Evolutionary conservation across 371 early-diverging fungal genomes (phyloP), one percentile per base, ranked within the genome.

Genomic region (Mucor racemosus): DNA sequence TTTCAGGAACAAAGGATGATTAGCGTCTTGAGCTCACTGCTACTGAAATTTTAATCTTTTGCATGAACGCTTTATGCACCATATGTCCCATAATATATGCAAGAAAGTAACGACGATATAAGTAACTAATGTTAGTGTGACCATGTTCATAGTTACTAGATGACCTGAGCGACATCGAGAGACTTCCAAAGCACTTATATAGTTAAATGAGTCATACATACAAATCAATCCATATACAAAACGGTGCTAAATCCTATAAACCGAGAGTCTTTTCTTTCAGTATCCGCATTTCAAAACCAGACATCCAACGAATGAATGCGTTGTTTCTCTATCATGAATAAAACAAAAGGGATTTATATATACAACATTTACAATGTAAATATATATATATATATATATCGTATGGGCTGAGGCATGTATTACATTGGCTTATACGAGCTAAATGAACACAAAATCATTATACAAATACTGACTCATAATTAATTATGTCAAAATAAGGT

Each of bases 401-500:
- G 19, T 9, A 8, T 17, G 50, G 0, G 1, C 11, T 11, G 8
- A 26, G 9, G 7, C 10, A 21, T 26, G 44, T 26, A 50, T 50
- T 11, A 26, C 50, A 50, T 50, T 50, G 50, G 26, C 50, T 50
- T 26, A 50, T 50, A 8, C 26, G 17, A 26, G 10, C 26, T 26
- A 26, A 21, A 26, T 26, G 8, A 0, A 11, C 26, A 50, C 50
- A 26, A 38, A 26, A 44, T 17, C 17, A 7, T 6, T 17, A 50
- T 26, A 50, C 19, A 50, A 19, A 50, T 8, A 50, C 21, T 50
- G 50, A 50, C 50, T 50, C 50, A 50, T 26, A 21, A 11, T 50
- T 26, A 44, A 44, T 44, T 50, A 19, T 50, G 50, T 50, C 50
- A 50, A 50, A 48, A 26, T 11, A 9, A 48, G 50, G 50, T 50